Evolutionary conservation across 257 asterid genomes (phyloP).

Genomic region (Oldenlandia corymbosa): DNA sequence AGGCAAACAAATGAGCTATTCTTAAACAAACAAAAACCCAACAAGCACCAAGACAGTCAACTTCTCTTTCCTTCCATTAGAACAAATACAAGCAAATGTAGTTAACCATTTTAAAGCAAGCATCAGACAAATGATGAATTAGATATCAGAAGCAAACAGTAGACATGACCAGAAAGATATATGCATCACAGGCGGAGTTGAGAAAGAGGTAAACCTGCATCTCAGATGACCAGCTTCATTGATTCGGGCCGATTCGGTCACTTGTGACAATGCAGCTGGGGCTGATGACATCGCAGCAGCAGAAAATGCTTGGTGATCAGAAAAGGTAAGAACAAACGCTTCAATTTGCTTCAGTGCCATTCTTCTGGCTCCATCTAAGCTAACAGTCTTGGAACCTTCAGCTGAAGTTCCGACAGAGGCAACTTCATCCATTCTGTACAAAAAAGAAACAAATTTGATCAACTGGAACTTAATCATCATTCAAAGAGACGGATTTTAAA

Average conservation of each 20-base stretch:
- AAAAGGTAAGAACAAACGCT: conserved; percentile 52
- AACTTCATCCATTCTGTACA: conserved; percentile 73
- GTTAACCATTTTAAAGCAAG: not conserved
- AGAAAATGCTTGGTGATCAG: conserved; percentile 63
- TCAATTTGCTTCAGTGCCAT: conserved; percentile 63
- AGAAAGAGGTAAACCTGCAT: conserved; percentile 58
- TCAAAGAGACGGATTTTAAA: not conserved
- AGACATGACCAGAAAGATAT: not conserved
- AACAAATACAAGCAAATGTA: not conserved
- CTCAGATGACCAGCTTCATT: conserved; percentile 84
- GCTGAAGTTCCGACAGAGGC: conserved; percentile 48
- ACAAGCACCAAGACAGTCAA: not conserved
- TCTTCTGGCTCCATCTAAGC: conserved; percentile 60
- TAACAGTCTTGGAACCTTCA: conserved; percentile 56
- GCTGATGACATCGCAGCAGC: conserved; percentile 68
- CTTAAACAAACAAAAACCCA: too few relatives aligned
- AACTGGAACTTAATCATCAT: conserved; percentile 1
- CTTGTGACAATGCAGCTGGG: conserved; percentile 61
- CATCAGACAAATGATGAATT: not conserved
- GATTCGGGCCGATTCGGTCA: conserved; percentile 70
- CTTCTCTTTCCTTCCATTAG: not conserved
- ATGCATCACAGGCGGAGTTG: not conserved
- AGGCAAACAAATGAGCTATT: not conserved
- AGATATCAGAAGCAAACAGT: not conserved
- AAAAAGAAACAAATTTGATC: conserved; percentile 2